phyloP scores from a whole-genome alignment of 768 basidiomycete genomes.

The Cyclocybe aegerita region DNA sequence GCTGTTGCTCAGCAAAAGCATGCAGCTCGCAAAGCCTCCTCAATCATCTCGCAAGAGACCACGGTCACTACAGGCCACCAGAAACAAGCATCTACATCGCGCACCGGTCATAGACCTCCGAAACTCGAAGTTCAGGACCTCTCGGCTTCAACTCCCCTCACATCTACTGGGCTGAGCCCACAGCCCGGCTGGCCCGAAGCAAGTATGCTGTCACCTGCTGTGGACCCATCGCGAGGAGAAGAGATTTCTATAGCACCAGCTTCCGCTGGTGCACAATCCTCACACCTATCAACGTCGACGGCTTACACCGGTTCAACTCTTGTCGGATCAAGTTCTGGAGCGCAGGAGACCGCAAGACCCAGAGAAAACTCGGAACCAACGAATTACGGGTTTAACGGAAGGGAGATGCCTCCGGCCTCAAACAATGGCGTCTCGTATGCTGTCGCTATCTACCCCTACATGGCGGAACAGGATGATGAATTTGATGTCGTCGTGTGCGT shows the following conservation, averaged over 20 bases:
- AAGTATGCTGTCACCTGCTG: slow-evolving; percentile 56
- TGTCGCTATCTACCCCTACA: slow-evolving; percentile 97
- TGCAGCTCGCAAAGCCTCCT: slow-evolving; percentile 78
- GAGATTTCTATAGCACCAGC: slow-evolving; percentile 38
- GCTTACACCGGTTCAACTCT: slow-evolving; percentile 25
- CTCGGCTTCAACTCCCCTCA: slow-evolving; percentile 45
- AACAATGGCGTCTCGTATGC: slow-evolving; percentile 83
- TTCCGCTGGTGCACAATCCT: slow-evolving; percentile 33
- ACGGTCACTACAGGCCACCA: slow-evolving; percentile 40
- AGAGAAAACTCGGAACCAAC: slow-evolving; percentile 16
- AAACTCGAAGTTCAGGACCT: slow-evolving; percentile 70
- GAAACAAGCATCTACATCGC: slow-evolving; percentile 38
- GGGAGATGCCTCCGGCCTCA: slow-evolving; percentile 29
- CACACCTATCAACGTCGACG: slow-evolving; percentile 21
- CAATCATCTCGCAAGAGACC: slow-evolving; percentile 44
- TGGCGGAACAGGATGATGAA: slow-evolving; percentile 98
- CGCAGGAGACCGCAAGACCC: slow-evolving; percentile 24
- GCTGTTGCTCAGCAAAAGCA: slow-evolving; percentile 97
- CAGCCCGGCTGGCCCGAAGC: slow-evolving; percentile 79
- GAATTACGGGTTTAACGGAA: slow-evolving; percentile 16
- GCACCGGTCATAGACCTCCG: slow-evolving; percentile 58
- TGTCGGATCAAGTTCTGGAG: slow-evolving; percentile 21
- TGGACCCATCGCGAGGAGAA: slow-evolving; percentile 37
- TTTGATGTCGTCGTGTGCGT: slow-evolving; percentile 96
- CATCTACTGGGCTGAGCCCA: slow-evolving; percentile 58